Conservation (phyloP, 192 early-diverging fungal species). For the Nowakowskiella sp. region DNA sequence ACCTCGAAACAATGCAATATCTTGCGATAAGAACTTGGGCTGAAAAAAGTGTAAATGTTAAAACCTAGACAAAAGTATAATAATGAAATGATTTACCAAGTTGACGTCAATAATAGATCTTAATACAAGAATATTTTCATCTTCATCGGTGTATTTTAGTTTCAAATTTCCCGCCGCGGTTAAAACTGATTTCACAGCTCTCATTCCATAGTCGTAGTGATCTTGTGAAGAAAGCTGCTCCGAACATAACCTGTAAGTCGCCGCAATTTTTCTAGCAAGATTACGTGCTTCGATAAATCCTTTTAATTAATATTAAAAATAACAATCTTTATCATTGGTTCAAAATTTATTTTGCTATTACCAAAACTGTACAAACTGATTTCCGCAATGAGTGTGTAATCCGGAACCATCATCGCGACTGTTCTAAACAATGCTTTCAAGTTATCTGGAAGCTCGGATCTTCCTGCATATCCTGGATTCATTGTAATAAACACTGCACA, state of each 20-base stretch:
- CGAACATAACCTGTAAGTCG: slow-evolving; percentile 51
- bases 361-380: slow-evolving; percentile 57
- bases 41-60: too few species aligned
- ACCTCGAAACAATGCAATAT: slow-evolving; percentile 54
- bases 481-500: slow-evolving; percentile 63
- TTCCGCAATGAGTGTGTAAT: slow-evolving; percentile 55
- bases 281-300: slow-evolving; percentile 56
- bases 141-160: slow-evolving; percentile 53
- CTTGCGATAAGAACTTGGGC: slow-evolving; percentile 56
- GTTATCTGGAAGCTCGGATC: slow-evolving; percentile 44
- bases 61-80: too few species aligned
- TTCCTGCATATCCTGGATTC: slow-evolving; percentile 61
- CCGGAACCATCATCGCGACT: slow-evolving; percentile 60
- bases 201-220: slow-evolving; percentile 61
- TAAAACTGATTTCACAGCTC: slow-evolving; percentile 53
- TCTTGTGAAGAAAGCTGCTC: slow-evolving; percentile 58
- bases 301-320: slow-evolving; percentile 1
- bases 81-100: too few species aligned
- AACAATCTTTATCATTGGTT: neutral
- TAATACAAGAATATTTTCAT: slow-evolving; percentile 50
- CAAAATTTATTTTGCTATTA: too few species aligned
- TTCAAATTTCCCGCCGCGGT: slow-evolving; percentile 56
- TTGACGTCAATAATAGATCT: slow-evolving; percentile 57
- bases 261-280: slow-evolving; percentile 49
- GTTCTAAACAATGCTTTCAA: slow-evolving; percentile 42